Conservation (phyloP, 2,329 filamentous ascomycete genomes). For the Calonectria naviculata region DNA sequence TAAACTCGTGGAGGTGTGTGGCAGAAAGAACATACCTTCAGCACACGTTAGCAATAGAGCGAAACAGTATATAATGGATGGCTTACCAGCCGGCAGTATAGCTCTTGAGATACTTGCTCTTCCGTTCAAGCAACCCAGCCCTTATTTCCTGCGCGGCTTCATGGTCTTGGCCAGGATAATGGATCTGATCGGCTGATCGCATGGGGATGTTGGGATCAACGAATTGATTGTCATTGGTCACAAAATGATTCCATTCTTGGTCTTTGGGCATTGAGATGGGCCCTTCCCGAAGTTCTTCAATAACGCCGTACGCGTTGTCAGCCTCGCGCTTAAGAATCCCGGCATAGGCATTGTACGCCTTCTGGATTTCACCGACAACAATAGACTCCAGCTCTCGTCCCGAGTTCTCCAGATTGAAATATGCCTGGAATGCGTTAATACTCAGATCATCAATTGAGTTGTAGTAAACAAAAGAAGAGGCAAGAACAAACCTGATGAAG, state of each 20-base stretch:
- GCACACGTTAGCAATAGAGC: slow-evolving; percentile 12
- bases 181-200: slow-evolving; percentile 82
- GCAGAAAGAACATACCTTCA: slow-evolving; percentile 92
- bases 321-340: slow-evolving; percentile 92
- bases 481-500: slow-evolving; percentile 78
- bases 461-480: slow-evolving; percentile 8
- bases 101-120: slow-evolving; percentile 99
- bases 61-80: background rate
- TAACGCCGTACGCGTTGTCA: slow-evolving; percentile 80
- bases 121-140: slow-evolving; percentile 91
- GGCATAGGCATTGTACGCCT: slow-evolving; percentile 94
- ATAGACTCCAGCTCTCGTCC: slow-evolving; percentile 96
- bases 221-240: slow-evolving; percentile 84
- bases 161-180: slow-evolving; percentile 91
- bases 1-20: slow-evolving; percentile 98
- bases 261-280: slow-evolving; percentile 96
- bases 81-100: slow-evolving; percentile 93
- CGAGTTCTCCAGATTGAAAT: slow-evolving; percentile 92
- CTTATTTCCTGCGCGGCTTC: slow-evolving; percentile 85
- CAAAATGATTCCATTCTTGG: slow-evolving; percentile 87
- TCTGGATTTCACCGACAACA: slow-evolving; percentile 96
- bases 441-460: background rate
- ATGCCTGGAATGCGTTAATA: slow-evolving; percentile 69
- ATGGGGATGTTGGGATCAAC: slow-evolving; percentile 86
- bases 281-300: slow-evolving; percentile 84